Evolutionary conservation across 2,329 filamentous ascomycete species (phyloP).

Genomic region (Bipolaris oryzae): DNA sequence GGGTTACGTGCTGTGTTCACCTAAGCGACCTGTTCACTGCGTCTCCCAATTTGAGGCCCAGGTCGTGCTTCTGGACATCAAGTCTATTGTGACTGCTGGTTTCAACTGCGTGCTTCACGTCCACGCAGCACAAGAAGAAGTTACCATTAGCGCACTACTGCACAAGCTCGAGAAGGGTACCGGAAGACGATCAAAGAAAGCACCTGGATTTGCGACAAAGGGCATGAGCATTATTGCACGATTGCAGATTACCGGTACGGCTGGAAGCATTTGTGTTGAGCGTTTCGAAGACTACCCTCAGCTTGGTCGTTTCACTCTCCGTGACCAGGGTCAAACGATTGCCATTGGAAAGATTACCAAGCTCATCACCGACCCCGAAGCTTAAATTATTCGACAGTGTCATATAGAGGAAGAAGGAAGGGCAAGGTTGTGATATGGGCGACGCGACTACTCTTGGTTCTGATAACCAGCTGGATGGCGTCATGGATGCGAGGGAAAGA

Average conservation of each 20-base stretch:
- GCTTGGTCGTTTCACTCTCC: constrained; percentile 42
- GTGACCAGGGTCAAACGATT: constrained; percentile 88
- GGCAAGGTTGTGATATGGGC: neutral
- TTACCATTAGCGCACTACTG: constrained; percentile 84
- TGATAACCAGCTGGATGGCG: neutral
- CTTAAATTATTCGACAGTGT: constrained; percentile 15
- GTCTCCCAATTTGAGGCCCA: constrained; percentile 92
- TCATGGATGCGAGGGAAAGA: constrained; percentile 4
- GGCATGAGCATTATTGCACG: constrained; percentile 88
- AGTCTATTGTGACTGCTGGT: constrained; percentile 89
- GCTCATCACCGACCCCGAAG: constrained; percentile 61
- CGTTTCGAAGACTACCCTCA: constrained; percentile 95
- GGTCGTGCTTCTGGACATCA: constrained; percentile 92
- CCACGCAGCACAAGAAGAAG: constrained; percentile 96
- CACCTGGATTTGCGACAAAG: constrained; percentile 87
- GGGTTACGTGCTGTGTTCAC: constrained; percentile 91
- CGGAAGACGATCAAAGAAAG: constrained; percentile 86
- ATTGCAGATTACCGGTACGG: constrained; percentile 83
- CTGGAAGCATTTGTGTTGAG: constrained; percentile 89
- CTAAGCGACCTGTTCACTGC: constrained; percentile 90
- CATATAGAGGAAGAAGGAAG: constrained; percentile 8
- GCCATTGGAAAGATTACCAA: constrained; percentile 99
- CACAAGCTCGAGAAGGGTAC: constrained; percentile 98
- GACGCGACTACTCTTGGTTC: neutral
- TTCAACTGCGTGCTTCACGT: constrained; percentile 99